Percentiles rank a stretch among this genome's conserved stretches.
Evolutionary conservation across 1,284 basidiomycete genomes (phyloP).

Genomic region (Rhodotorula glutinis): DNA sequence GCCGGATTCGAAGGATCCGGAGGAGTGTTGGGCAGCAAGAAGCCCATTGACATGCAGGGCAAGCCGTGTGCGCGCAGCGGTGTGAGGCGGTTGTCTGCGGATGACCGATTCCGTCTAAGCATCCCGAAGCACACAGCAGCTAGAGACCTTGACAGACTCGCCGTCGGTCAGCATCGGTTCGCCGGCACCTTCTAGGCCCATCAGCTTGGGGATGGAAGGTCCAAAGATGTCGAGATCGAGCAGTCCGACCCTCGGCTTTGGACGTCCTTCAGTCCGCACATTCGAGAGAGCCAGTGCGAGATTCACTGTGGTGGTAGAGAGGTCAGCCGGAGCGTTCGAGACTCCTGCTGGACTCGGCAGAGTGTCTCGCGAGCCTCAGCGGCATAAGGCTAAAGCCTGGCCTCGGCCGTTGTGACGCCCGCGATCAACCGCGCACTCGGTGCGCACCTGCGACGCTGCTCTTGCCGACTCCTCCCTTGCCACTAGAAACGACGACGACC

Average conservation of each 20-base stretch:
- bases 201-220: conserved; percentile 89
- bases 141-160: conserved; percentile 47
- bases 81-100: conserved; percentile 59
- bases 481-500: conserved; percentile 83
- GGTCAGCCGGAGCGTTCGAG: not conserved
- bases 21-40: conserved; percentile 52
- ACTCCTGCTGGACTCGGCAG: too few species aligned
- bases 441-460: conserved; percentile 80
- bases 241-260: conserved; percentile 66
- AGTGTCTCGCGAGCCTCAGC: too few species aligned
- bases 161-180: conserved; percentile 75
- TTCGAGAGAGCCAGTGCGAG: conserved; percentile 69
- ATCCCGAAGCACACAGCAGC: not conserved
- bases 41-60: conserved; percentile 97
- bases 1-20: conserved; percentile 3
- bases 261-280: conserved; percentile 38
- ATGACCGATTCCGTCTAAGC: not conserved
- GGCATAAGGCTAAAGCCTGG: not conserved
- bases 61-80: conserved; percentile 87
- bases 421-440: too few species aligned
- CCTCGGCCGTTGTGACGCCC: not conserved
- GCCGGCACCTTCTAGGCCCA: conserved; percentile 77
- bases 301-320: conserved; percentile 60
- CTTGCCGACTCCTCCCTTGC: conserved; percentile 97
- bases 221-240: conserved; percentile 96